Conservation (phyloP, 2,329 filamentous ascomycete genomes). For the Venturia effusa region DNA sequence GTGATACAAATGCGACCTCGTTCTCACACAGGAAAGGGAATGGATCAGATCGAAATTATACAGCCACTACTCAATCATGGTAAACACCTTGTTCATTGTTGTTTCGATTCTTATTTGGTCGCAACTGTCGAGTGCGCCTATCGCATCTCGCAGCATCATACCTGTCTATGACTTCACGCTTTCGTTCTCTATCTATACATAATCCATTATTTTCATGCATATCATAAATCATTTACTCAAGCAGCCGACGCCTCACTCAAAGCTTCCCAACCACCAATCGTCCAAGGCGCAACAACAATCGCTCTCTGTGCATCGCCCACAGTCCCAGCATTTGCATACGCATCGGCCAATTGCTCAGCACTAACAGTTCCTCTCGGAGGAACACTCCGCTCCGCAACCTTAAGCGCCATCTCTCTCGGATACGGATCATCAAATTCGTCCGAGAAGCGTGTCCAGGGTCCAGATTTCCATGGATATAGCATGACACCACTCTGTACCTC, state of each 20-base stretch:
- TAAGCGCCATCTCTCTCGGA: slow-evolving; percentile 66
- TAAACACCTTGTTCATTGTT: too few species aligned
- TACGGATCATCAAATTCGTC: slow-evolving; percentile 37
- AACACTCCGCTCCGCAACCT: slow-evolving; percentile 63
- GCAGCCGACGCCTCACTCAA: slow-evolving; percentile 27
- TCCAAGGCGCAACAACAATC: slow-evolving; percentile 76
- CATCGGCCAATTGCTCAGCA: slow-evolving; percentile 57
- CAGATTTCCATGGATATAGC: slow-evolving; percentile 66
- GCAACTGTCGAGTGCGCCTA: too few species aligned
- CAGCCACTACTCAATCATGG: too few species aligned
- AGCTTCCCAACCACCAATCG: slow-evolving; percentile 50
- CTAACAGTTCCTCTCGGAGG: slow-evolving; percentile 61
- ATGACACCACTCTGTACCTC: slow-evolving; percentile 70
- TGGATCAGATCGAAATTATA: too few species aligned
- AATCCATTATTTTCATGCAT: neutral
- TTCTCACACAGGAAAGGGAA: too few species aligned
- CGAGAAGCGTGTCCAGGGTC: slow-evolving; percentile 71
- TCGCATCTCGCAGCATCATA: neutral
- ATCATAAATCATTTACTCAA: neutral
- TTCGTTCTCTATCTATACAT: too few species aligned
- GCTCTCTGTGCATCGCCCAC: slow-evolving; percentile 66
- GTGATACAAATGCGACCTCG: too few species aligned
- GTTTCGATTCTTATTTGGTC: too few species aligned
- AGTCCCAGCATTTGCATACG: slow-evolving; percentile 63
- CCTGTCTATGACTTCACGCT: too few species aligned